Evolutionary conservation across 148 eudicot species (phyloP).

Genomic region (Dianthus caryophyllus): DNA sequence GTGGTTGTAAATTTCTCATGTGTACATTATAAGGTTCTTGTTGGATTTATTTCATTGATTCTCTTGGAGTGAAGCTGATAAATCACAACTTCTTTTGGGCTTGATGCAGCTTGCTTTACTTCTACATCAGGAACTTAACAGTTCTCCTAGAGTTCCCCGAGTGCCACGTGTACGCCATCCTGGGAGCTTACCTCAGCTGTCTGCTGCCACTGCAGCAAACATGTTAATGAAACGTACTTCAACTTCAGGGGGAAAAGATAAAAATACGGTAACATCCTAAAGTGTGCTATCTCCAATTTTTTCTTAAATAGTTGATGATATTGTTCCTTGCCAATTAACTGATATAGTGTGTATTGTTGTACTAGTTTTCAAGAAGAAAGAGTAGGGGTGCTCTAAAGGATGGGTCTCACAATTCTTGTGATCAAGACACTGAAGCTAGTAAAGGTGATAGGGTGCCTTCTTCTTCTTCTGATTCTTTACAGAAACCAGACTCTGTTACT

Average conservation of each 20-base stretch:
- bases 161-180: slow-evolving; percentile 89
- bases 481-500: slow-evolving; percentile 38
- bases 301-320: slow-evolving; percentile 6
- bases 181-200: slow-evolving; percentile 77
- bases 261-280: slow-evolving; percentile 37
- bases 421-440: slow-evolving; percentile 51
- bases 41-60: background rate
- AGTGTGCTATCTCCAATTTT: background rate
- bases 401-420: slow-evolving; percentile 47
- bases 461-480: slow-evolving; percentile 48
- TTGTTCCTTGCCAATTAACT: background rate
- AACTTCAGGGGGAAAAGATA: slow-evolving; percentile 69
- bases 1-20: background rate
- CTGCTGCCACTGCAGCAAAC: slow-evolving; percentile 61
- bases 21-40: background rate
- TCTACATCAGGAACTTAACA: slow-evolving; percentile 91
- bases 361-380: slow-evolving; percentile 64
- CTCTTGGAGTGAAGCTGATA: background rate
- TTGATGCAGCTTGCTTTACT: slow-evolving; percentile 81
- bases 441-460: slow-evolving; percentile 46
- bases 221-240: slow-evolving; percentile 64
- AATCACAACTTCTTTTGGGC: background rate
- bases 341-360: slow-evolving; percentile 8
- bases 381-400: slow-evolving; percentile 51
- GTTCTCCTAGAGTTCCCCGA: slow-evolving; percentile 96